Evolutionary conservation across 169 alveolate genomes (phyloP), one percentile per base, ranked within the genome.

Genomic region (Plasmodium knowlesi): DNA sequence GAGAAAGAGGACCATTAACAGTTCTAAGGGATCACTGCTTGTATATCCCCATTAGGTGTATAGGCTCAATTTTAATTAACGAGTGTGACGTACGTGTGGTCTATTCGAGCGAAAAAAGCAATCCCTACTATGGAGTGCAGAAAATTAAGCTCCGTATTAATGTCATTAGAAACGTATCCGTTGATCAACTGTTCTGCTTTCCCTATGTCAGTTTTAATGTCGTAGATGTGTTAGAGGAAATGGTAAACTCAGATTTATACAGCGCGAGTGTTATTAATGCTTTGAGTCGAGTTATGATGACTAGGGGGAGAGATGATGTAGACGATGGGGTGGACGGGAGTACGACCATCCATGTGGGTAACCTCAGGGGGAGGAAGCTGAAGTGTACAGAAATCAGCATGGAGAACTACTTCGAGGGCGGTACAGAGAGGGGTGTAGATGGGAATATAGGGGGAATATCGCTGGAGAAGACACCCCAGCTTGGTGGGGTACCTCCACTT

Each of bases 41-140:
- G 57, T 91, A 91, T 50, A 91, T 91, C 46, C 95, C 95, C 2
- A 71, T 91, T 16, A 71, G 74, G 39, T 91, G 95, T 16, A 81
- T 72, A 37, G 95, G 95, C 1, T 91, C 95, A 5, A 16, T 91
- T 16, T 37, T 91, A 37, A 57, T 91, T 1, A 91, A 91, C 82
- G 95, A 82, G 76, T 81, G 92, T 14, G 43, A 81, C 22, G n/a
- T 91, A 10, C 37, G 50, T 37, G 74, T 91, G 25, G 4, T 81
- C n/a, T 91, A 91, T 39, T 91, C 95, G 6, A 67, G 32, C 30
- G 32, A 46, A 5, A 80, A 80, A 37, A 50, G 19, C 39, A 71
- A 80, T 73, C 8, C 61, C 37, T 91, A 82, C 74, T 91, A 91
- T 30, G 32, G 86, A 1, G 46, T 81, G 5, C 85, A 91, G 57